Evolutionary conservation across 1,284 basidiomycete genomes (phyloP), one percentile per base, ranked within the genome.

Genomic region (Melanopsichium pennsylvanicum): DNA sequence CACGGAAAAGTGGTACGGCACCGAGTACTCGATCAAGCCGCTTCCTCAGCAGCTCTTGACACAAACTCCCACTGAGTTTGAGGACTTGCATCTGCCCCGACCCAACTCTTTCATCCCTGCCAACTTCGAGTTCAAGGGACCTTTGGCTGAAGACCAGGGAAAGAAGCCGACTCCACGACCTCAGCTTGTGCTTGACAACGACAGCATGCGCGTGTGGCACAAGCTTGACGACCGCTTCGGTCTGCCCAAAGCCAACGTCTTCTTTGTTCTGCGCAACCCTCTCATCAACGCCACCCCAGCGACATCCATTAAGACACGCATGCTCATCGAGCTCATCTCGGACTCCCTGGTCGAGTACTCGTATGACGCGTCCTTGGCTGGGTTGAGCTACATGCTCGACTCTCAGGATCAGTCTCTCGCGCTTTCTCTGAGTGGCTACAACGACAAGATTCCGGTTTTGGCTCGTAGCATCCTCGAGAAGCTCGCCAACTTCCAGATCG

Each of bases 281-380:
- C 57, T 72, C 18, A 77, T 82, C 57, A 81, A 83, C 52, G 66
- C 70, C 2, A 78, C 78, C 3, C 75, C 82, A 2, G 46, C 68
- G 15, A 70, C 77, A 11, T 75, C 79, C 26, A 74, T 62, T 63
- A 91, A 79, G 50, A 77, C 81, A 15, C 78, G 91, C 47, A 84
- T 98, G n/a, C 91, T 89, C 78, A 85, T 88, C 39, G 90, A 94
- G 74, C 85, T 98, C 25, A 89, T 97, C 72, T 88, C 87, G 33
- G 96, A 99, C 78, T 87, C 90, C 0, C 86, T 97, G 46, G 89
- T 88, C 10, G 95, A 98, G 82, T 93, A 90, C 76, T 86, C 91
- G 1, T 98, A 98, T 81, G 90, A 94, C 75, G 96, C 96, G 8
- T 89, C 91, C 46, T 86, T 98, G 16, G 96, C 94, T 25, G 93